These are phyloP conservation scores for Hapsidospora chrysogenum DNA, from an alignment of 495 filamentous ascomycete species.

Conservation along the genomic window DNA sequence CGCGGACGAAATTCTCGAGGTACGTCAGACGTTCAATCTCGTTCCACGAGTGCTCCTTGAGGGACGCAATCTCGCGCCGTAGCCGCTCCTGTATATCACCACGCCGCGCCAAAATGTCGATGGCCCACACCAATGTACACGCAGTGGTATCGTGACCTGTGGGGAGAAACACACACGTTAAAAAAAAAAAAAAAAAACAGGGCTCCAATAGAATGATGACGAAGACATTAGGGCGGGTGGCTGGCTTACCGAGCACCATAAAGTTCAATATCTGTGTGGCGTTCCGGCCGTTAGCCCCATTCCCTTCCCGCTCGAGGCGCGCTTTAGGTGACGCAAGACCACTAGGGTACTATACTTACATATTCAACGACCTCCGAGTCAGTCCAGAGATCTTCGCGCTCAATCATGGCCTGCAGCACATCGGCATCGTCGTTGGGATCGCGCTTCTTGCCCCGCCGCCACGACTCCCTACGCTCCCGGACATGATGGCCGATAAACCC, in stretches of 20 bases:
- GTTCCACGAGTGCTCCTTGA: constrained; percentile 10
- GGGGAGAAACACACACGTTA: neutral
- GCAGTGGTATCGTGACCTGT: constrained; percentile 15
- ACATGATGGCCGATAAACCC: neutral
- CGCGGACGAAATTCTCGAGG: constrained; percentile 19
- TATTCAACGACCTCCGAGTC: constrained; percentile 11
- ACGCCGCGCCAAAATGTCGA: constrained; percentile 6
- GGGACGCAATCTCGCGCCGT: constrained; percentile 10
- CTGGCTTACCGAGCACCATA: constrained; percentile 8
- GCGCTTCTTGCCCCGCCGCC: neutral
- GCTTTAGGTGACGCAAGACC: neutral
- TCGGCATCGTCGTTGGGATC: constrained; percentile 7
- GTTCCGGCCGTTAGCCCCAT: constrained; percentile 6
- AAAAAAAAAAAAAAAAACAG: neutral
- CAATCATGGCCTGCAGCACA: constrained; percentile 11
- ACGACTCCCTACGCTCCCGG: neutral
- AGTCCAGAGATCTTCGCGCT: constrained; percentile 9
- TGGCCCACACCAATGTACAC: constrained; percentile 7
- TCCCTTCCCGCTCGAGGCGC: constrained; percentile 10
- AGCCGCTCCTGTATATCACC: constrained; percentile 10
- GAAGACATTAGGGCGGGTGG: too few species aligned
- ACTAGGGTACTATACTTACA: constrained; percentile 5
- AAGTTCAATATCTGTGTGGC: constrained; percentile 5
- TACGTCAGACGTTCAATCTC: constrained; percentile 17
- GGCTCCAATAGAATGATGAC: constrained; percentile 4